Percentiles rank a stretch among this genome's conserved stretches.
Evolutionary conservation across 306 rosid genomes (phyloP).

Genomic region (Amphicarpaea edgeworthii): DNA sequence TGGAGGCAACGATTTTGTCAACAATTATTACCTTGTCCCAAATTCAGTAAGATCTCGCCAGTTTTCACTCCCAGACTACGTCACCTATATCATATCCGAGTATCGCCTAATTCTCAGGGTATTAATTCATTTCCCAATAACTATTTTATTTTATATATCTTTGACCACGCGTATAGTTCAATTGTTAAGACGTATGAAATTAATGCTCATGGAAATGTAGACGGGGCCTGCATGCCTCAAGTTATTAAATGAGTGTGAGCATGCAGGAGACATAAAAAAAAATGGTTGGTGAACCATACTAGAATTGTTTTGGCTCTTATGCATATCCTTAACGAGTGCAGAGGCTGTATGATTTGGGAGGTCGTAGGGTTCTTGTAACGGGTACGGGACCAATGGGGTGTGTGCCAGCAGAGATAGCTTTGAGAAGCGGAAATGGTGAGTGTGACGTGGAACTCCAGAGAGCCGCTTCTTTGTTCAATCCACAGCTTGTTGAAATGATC

Average conservation of each 20-base stretch:
- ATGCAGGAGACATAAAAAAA: slow-evolving; percentile 17
- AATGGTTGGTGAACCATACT: slow-evolving; percentile 15
- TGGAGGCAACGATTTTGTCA: slow-evolving; percentile 92
- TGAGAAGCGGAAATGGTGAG: slow-evolving; percentile 60
- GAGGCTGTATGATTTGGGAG: slow-evolving; percentile 79
- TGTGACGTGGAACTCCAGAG: slow-evolving; percentile 68
- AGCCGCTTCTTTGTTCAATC: slow-evolving; percentile 70
- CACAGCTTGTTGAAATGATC: slow-evolving; percentile 64
- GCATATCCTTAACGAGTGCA: slow-evolving; percentile 35
- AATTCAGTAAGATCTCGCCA: slow-evolving; percentile 92
- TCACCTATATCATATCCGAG: slow-evolving; percentile 70
- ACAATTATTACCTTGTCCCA: slow-evolving; percentile 85
- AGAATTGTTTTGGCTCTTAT: neutral
- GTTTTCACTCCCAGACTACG: slow-evolving; percentile 81
- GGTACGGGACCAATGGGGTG: slow-evolving; percentile 86
- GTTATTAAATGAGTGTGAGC: neutral
- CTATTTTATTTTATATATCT: neutral
- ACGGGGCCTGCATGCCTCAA: neutral
- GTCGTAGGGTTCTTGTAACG: slow-evolving; percentile 68
- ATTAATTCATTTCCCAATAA: slow-evolving; percentile 28
- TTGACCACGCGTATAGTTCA: neutral
- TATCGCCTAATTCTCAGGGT: slow-evolving; percentile 68
- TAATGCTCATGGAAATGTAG: neutral
- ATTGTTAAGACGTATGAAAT: slow-evolving; percentile 8
- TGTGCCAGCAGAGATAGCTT: slow-evolving; percentile 76